phyloP scores from a whole-genome alignment of 495 filamentous ascomycete species.

The Hypoxylon perforatum region DNA sequence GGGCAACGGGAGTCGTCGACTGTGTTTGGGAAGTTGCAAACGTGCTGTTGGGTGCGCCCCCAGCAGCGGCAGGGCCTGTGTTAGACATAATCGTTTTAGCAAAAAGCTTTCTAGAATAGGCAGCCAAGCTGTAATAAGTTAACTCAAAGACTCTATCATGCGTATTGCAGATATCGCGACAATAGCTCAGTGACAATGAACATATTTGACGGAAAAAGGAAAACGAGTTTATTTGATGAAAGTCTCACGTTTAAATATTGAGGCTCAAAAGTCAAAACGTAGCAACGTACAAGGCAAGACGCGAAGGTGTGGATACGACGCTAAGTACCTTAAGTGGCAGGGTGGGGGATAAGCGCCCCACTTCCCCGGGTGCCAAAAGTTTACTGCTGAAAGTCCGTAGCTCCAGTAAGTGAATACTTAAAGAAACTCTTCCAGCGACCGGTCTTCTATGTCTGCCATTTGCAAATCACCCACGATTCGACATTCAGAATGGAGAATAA shows the following conservation, averaged over 20 bases:
- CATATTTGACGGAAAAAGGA: conserved; percentile 8
- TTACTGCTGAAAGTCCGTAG: too few relatives aligned
- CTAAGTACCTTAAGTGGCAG: too few relatives aligned
- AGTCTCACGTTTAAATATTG: conserved; percentile 13
- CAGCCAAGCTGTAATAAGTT: too few relatives aligned
- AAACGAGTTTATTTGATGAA: background rate
- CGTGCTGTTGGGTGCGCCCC: conserved; percentile 31
- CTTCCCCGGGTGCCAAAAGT: conserved; percentile 11
- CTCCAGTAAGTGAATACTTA: too few relatives aligned
- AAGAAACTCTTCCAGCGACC: background rate
- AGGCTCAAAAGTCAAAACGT: conserved; percentile 33
- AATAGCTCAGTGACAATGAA: background rate
- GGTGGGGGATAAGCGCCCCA: background rate
- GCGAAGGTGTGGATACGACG: background rate
- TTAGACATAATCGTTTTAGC: conserved; percentile 35
- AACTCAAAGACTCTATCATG: too few relatives aligned
- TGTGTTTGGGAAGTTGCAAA: conserved; percentile 38
- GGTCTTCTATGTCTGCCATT: too few relatives aligned
- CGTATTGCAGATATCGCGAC: too few relatives aligned
- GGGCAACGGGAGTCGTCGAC: conserved; percentile 36
- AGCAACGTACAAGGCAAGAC: conserved; percentile 3
- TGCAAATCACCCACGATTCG: background rate
- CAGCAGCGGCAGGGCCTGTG: conserved; percentile 34
- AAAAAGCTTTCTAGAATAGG: background rate
- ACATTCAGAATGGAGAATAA: conserved; percentile 29